A percentile compares a stretch with the other conserved stretches of the same genome.
phyloP scores from a whole-genome alignment of 2,329 filamentous ascomycete species.

The Emmonsia crescens region DNA sequence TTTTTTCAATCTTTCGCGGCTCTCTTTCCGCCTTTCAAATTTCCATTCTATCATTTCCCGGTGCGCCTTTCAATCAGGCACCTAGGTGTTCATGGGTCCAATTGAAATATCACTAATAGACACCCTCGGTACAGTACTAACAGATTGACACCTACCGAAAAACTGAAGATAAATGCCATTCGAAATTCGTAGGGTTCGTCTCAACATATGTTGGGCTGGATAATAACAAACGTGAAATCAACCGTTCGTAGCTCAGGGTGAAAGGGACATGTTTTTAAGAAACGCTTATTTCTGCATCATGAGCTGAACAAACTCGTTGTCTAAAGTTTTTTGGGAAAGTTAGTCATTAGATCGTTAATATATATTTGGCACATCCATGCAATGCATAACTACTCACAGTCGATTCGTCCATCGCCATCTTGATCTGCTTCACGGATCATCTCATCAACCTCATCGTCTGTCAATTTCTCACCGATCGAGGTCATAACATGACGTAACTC shows the following conservation, averaged over 20 bases:
- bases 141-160: neutral
- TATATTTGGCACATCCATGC: too few species aligned
- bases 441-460: constrained; percentile 82
- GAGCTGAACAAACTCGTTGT: constrained; percentile 87
- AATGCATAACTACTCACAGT: constrained; percentile 50
- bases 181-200: neutral
- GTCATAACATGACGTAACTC: constrained; percentile 88
- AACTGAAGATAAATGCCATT: neutral
- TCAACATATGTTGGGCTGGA: neutral
- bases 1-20: neutral
- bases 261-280: neutral
- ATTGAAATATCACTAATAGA: neutral
- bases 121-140: neutral
- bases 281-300: constrained; percentile 82
- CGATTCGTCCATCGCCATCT: constrained; percentile 78
- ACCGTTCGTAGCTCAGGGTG: neutral
- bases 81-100: neutral
- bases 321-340: constrained; percentile 33
- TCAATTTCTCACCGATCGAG: constrained; percentile 83
- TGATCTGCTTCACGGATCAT: constrained; percentile 89
- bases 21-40: neutral
- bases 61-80: neutral
- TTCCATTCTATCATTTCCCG: constrained; percentile 3
- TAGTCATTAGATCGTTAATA: neutral
- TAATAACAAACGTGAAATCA: neutral